Percentiles rank a stretch among this genome's conserved stretches.
phyloP scores from a whole-genome alignment of 2,329 filamentous ascomycete species.

The Stagonosporopsis chrysanthemi region DNA sequence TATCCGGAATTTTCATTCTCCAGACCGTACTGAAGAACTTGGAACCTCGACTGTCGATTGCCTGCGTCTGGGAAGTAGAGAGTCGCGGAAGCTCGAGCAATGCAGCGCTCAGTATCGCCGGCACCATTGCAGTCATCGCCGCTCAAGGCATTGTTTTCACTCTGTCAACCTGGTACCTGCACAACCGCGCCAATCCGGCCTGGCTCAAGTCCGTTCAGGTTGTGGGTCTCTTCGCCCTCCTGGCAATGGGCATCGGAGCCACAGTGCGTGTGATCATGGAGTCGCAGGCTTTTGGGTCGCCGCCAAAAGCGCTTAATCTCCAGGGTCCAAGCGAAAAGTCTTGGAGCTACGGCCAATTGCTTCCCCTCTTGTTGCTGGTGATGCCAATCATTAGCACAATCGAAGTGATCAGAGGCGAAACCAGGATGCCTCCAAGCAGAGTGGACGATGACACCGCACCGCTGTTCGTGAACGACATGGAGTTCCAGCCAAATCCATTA shows the following conservation, averaged over 20 bases:
- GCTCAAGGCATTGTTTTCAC: constrained; percentile 66
- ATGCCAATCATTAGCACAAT: constrained; percentile 66
- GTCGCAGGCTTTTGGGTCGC: constrained; percentile 67
- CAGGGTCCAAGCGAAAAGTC: constrained; percentile 61
- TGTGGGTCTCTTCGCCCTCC: constrained; percentile 59
- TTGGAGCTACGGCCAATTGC: constrained; percentile 70
- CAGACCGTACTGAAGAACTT: constrained; percentile 62
- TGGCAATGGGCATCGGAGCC: constrained; percentile 65
- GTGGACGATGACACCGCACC: constrained; percentile 52
- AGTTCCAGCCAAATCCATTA: constrained; percentile 59
- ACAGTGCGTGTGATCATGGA: constrained; percentile 64
- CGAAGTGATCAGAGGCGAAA: constrained; percentile 65
- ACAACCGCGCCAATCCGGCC: constrained; percentile 59
- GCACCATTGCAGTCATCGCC: constrained; percentile 68
- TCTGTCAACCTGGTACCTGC: constrained; percentile 70
- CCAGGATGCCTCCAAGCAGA: constrained; percentile 52
- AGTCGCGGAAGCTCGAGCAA: constrained; percentile 50
- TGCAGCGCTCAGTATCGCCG: constrained; percentile 60
- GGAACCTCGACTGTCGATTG: constrained; percentile 64
- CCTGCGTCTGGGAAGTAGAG: constrained; percentile 64
- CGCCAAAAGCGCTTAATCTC: constrained; percentile 56
- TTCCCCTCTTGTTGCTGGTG: constrained; percentile 66
- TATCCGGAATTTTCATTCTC: constrained; percentile 65
- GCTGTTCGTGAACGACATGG: constrained; percentile 51
- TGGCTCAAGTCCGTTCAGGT: constrained; percentile 65